Conservation (phyloP, 2,329 filamentous ascomycete genomes). For the Drechslerella stenobrocha region DNA sequence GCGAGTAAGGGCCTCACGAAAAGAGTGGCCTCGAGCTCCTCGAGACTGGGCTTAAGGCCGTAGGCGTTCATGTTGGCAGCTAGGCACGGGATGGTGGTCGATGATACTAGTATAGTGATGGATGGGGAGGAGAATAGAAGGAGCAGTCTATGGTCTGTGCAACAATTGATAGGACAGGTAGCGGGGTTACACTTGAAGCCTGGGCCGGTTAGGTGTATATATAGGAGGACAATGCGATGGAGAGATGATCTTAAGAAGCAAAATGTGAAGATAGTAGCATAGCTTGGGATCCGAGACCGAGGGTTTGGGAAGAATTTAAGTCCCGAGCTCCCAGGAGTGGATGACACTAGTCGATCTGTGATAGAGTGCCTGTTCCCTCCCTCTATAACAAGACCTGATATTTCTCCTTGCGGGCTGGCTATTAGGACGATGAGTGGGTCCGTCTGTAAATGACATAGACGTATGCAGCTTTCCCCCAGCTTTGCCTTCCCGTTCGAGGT, state of each 20-base stretch:
- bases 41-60: constrained; percentile 27
- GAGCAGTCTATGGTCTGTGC: not conserved
- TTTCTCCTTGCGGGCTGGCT: constrained; percentile 39
- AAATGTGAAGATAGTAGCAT: constrained; percentile 11
- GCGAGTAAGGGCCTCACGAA: constrained; percentile 26
- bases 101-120: not conserved
- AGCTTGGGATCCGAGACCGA: constrained; percentile 23
- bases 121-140: not conserved
- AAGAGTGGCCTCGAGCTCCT: constrained; percentile 34
- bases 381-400: constrained; percentile 18
- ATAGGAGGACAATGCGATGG: constrained; percentile 2
- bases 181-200: constrained; percentile 27
- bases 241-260: constrained; percentile 8
- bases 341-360: constrained; percentile 17
- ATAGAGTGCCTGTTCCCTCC: constrained; percentile 32
- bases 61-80: constrained; percentile 21
- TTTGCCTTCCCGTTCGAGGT: too few relatives aligned
- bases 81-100: not conserved
- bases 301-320: constrained; percentile 46
- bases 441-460: not conserved
- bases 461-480: not conserved
- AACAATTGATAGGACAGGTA: too few relatives aligned
- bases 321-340: constrained; percentile 31
- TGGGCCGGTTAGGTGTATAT: too few relatives aligned
- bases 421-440: constrained; percentile 8